Evolutionary conservation across 2,329 filamentous ascomycete genomes (phyloP), one percentile per base, ranked within the genome.

Genomic region (Pseudogymnoascus sp.): DNA sequence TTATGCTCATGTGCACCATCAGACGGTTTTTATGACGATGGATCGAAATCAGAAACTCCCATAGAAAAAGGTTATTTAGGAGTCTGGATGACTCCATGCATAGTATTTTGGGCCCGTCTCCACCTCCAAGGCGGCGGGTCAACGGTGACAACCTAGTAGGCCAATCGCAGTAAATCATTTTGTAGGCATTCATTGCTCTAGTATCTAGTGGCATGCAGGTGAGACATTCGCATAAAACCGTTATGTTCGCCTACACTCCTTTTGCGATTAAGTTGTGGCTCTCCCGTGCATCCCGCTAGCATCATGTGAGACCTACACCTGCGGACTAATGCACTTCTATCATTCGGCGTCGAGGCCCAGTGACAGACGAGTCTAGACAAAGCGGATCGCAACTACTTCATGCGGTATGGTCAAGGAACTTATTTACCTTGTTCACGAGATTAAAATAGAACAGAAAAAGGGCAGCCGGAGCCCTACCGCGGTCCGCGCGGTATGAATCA

Each of bases 401-500:
- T 55, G 3, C 7, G 9, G n/a, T 55, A 55, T 28, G 16, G 16
- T 35, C 49, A 33, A 5, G 28, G 16, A 22, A 16, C n/a, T 25
- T 55, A 22, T 22, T 55, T 33, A 55, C 22, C 11, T 8, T 33
- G 49, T 22, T 12, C 49, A 55, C 49, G 49, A 55, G 49, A 55
- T 55, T 55, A 55, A 55, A 55, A 55, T 55, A 55, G 49, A 55
- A 33, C 49, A 16, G 28, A 9, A 11, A 16, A 55, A 55, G 49
- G 49, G 49, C 28, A 55, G 9, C 28, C 28, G 28, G 49, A 55
- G 28, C 49, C 49, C 49, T 35, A 22, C 14, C 9, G 9, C 49
- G 49, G 49, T 55, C 49, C 28, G 49, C 49, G 49, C 49, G 49
- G 45, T 33, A 55, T 55, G 49, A 55, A 55, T 55, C 49, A 55